Evolutionary conservation across 805 yeast species (phyloP).

Genomic region (Metschnikowia orientalis): DNA sequence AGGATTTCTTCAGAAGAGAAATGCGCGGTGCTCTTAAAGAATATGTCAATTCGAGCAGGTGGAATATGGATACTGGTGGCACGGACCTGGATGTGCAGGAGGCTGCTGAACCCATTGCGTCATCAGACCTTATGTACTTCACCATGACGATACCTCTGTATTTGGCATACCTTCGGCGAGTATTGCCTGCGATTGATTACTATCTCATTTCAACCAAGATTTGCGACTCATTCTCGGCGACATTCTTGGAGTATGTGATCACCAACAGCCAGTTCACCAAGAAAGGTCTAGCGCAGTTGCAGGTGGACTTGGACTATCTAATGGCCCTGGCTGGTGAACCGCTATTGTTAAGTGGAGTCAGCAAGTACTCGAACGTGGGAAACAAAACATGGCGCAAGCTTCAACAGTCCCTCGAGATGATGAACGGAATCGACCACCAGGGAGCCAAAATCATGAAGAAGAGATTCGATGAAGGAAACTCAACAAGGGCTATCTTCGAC

Average conservation of each 20-base stretch:
- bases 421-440: conserved; percentile 22
- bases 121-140: conserved; percentile 21
- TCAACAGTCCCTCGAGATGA: conserved; percentile 27
- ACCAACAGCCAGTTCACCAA: conserved; percentile 36
- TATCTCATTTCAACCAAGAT: conserved; percentile 25
- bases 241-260: conserved; percentile 35
- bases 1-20: conserved; percentile 31
- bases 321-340: conserved; percentile 15
- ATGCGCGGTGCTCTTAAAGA: conserved; percentile 29
- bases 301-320: conserved; percentile 26
- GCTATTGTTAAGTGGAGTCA: conserved; percentile 18
- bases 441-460: conserved; percentile 19
- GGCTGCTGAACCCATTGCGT: conserved; percentile 16
- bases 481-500: conserved; percentile 21
- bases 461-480: conserved; percentile 13
- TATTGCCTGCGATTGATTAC: conserved; percentile 30
- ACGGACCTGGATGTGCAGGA: conserved; percentile 7
- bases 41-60: conserved; percentile 34
- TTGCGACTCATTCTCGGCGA: conserved; percentile 23
- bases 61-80: conserved; percentile 30
- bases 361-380: conserved; percentile 18
- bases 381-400: conserved; percentile 25
- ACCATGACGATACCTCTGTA: conserved; percentile 24
- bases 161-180: conserved; percentile 20
- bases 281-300: conserved; percentile 31